Conservation (phyloP, 75 land plant species). For the Cunninghamia lanceolata region DNA sequence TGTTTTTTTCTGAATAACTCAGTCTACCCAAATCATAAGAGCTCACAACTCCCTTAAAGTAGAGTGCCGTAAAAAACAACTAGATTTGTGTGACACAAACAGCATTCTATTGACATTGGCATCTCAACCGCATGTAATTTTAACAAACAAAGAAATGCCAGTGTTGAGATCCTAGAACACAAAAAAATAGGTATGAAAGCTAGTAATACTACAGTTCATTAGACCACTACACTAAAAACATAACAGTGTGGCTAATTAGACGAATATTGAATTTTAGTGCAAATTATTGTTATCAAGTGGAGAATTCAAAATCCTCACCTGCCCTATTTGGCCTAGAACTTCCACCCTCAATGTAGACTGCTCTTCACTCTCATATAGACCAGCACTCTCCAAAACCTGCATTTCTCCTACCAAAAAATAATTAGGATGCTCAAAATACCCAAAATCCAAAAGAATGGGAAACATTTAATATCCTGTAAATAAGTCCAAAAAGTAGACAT, state of each 20-base stretch:
- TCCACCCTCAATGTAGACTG: constrained; percentile 67
- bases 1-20: no score
- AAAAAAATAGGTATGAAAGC: not conserved
- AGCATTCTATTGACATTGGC: not conserved
- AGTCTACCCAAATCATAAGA: no score
- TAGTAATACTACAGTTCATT: not conserved
- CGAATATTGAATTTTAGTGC: not conserved
- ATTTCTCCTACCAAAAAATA: not conserved
- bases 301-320: constrained; percentile 27
- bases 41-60: not conserved
- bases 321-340: constrained; percentile 63
- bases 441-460: not conserved
- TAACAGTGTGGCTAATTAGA: not conserved
- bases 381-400: constrained; percentile 64
- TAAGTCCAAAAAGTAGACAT: not conserved
- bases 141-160: not conserved
- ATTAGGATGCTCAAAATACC: not conserved
- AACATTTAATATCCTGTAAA: not conserved
- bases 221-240: not conserved
- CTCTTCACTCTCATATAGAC: constrained; percentile 76
- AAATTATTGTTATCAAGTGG: not conserved
- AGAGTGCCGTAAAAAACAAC: not conserved
- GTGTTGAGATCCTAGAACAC: not conserved
- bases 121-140: not conserved
- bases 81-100: not conserved